Evolutionary conservation across 345 rosid species (phyloP).

Genomic region (Mercurialis annua): DNA sequence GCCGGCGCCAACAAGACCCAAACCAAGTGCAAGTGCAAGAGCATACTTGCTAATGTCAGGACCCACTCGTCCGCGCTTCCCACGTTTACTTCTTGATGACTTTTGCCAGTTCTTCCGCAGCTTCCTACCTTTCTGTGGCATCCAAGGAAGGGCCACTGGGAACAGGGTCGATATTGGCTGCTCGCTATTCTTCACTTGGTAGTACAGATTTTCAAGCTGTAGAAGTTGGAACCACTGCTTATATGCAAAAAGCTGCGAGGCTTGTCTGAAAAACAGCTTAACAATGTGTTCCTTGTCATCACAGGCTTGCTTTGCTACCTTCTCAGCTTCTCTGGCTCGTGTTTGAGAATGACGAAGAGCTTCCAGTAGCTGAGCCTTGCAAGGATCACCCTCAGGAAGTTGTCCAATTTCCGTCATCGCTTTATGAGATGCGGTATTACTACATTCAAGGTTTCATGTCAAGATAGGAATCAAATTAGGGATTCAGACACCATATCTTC

Average conservation of each 20-base stretch:
- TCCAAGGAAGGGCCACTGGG: constrained; percentile 55
- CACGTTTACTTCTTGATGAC: constrained; percentile 33
- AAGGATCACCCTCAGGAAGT: constrained; percentile 43
- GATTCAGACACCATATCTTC: background rate
- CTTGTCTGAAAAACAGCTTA: constrained; percentile 83
- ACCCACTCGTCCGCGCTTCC: constrained; percentile 31
- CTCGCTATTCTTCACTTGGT: constrained; percentile 55
- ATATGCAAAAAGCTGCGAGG: constrained; percentile 88
- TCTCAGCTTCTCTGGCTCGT: constrained; percentile 96
- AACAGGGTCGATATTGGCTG: constrained; percentile 44
- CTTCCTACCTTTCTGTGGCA: constrained; percentile 40
- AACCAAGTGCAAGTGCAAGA: constrained; percentile 66
- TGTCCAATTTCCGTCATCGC: constrained; percentile 27
- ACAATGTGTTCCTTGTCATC: constrained; percentile 82
- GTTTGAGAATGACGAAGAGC: constrained; percentile 93
- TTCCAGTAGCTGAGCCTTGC: constrained; percentile 74
- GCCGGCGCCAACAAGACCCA: constrained; percentile 93
- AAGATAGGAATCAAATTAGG: background rate
- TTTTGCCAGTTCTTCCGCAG: constrained; percentile 30
- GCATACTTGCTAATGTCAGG: constrained; percentile 43
- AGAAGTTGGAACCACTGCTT: constrained; percentile 84
- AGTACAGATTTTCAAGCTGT: constrained; percentile 71
- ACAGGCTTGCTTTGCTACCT: constrained; percentile 67
- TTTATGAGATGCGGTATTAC: constrained; percentile 20
- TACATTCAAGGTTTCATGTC: constrained; percentile 20